Conservation (phyloP, 129 eudicot genomes). For the Flaveria brownii region DNA sequence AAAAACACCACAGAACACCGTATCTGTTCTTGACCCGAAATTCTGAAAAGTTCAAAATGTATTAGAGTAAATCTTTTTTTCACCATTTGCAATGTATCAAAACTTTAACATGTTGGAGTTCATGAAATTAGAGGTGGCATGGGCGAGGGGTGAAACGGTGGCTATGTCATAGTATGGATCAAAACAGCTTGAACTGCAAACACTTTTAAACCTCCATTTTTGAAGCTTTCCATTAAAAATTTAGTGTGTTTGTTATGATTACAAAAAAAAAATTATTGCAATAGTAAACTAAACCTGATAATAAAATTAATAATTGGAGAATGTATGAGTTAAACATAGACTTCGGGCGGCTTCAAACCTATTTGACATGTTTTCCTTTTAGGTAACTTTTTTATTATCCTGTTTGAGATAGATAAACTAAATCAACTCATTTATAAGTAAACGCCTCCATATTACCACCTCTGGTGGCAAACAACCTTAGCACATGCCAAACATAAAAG, state of each 20-base stretch:
- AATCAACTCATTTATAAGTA: no score
- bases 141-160: not conserved
- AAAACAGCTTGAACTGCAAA: not conserved
- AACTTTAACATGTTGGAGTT: not conserved
- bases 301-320: no score
- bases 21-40: slow-evolving; percentile 82
- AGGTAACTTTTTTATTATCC: no score
- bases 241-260: not conserved
- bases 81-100: not conserved
- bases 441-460: no score
- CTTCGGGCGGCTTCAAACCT: no score
- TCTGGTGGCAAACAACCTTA: no score
- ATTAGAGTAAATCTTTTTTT: slow-evolving; percentile 1
- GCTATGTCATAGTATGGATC: not conserved
- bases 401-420: no score
- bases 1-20: slow-evolving; percentile 89
- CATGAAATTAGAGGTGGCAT: not conserved
- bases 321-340: not conserved
- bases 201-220: not conserved
- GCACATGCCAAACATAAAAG: no score
- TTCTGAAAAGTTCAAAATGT: slow-evolving; percentile 49
- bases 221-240: not conserved
- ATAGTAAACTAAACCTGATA: not conserved
- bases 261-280: not conserved
- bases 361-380: no score